Evolutionary conservation across 371 early-diverging fungal species (phyloP).

Genomic region (Syncephalastrum sp.): DNA sequence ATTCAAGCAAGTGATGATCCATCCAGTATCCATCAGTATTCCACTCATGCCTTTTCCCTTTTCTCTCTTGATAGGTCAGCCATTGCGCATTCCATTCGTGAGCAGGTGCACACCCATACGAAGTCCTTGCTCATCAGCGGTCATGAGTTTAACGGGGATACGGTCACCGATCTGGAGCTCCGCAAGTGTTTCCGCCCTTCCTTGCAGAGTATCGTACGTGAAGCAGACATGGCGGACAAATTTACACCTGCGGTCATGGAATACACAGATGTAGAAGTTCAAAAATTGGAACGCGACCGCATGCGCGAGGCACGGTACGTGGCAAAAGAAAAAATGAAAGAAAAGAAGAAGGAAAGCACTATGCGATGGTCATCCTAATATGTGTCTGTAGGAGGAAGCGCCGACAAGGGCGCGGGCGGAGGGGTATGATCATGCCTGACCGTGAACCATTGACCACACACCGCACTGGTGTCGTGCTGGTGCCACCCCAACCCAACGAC

Average conservation of each 20-base stretch:
- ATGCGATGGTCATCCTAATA: neutral
- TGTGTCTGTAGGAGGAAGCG: conserved; percentile 62
- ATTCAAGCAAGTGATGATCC: conserved; percentile 58
- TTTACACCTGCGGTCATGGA: conserved; percentile 68
- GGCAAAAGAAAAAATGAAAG: neutral
- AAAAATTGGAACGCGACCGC: conserved; percentile 75
- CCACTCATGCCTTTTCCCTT: too few relatives aligned
- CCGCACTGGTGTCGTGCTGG: conserved; percentile 25
- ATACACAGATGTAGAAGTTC: conserved; percentile 72
- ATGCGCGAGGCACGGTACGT: conserved; percentile 63
- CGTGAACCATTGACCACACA: conserved; percentile 51
- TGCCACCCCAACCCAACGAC: conserved; percentile 26
- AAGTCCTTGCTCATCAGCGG: conserved; percentile 83
- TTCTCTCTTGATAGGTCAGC: conserved; percentile 61
- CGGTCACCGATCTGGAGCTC: conserved; percentile 79
- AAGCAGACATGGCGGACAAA: conserved; percentile 47
- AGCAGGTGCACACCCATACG: conserved; percentile 82
- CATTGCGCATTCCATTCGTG: conserved; percentile 90
- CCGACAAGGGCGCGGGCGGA: conserved; percentile 74
- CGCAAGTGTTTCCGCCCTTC: conserved; percentile 69
- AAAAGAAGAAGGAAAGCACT: too few relatives aligned
- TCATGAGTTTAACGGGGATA: conserved; percentile 62
- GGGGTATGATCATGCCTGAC: conserved; percentile 66
- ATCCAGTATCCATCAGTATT: neutral
- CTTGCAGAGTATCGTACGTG: conserved; percentile 50